Base-by-base conservation (phyloP, 257 asterid species). In the Dorcoceras hygrometricum region DNA sequence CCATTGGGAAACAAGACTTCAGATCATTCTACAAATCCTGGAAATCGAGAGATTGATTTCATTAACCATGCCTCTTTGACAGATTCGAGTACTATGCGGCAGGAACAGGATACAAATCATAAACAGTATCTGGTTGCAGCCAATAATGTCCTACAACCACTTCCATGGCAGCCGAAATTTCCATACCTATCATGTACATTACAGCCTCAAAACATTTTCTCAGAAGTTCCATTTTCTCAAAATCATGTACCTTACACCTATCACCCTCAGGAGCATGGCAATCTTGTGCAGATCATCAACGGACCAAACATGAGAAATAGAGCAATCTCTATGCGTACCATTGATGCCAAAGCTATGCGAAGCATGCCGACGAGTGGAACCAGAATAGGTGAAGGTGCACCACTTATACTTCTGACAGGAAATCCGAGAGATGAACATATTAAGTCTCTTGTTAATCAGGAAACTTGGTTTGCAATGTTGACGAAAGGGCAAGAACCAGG, bases 401-500 rank as follows among this genome's bases (percentile, higher is more conserved):
- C 59, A 23, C 70, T 68, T 31, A 61, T 67, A 10, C 75, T 74
- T 78, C 78, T 83, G 51, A 59, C 71, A 48, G 69, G 68, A 51
- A 70, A 26, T 28, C 31, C 75, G 14, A 23, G 46, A 53, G 84
- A 69, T 3, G 85, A 80, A 58, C 74, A 46, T 1, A 39, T 31
- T 64, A 60, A 25, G 66, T 63, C 67, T 18, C n/a, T n/a, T n/a
- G 23, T 59, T 63, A 78, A 75, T 22, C 79, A 66, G 57, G 80
- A 71, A 63, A 60, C 74, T 58, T 73, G 83, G 83, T 68, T 62
- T 14, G 65, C 73, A n/a, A 54, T 75, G 16, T 68, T 80, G n/a
- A 54, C 61, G 69, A 83, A 84, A 71, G 76, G 89, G 76, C 83
- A 83, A 75, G 88, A 81, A 20, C 80, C 89, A 0, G 89, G 87